phyloP scores from a whole-genome alignment of 1,284 basidiomycete species.

The Trametes pubescens region DNA sequence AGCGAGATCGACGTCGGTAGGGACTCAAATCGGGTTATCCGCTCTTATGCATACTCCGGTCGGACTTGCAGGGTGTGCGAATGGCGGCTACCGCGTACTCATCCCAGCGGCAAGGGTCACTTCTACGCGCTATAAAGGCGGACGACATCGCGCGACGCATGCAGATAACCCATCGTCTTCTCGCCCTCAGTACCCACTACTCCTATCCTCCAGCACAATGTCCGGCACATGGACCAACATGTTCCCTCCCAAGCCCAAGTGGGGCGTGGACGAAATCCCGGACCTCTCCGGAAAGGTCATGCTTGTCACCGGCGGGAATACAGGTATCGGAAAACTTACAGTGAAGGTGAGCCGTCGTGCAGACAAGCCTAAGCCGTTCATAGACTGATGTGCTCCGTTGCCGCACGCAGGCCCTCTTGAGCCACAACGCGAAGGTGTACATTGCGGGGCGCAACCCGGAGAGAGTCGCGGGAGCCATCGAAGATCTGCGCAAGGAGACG shows the following conservation, averaged over 20 bases:
- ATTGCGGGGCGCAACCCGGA: constrained; percentile 60
- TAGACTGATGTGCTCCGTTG: neutral
- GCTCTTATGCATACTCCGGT: too few species aligned
- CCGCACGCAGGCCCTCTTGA: constrained; percentile 52
- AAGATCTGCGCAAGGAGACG: constrained; percentile 53
- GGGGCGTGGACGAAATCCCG: constrained; percentile 55
- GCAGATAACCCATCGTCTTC: too few species aligned
- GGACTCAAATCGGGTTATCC: too few species aligned
- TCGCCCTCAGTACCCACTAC: too few species aligned
- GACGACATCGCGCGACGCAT: too few species aligned
- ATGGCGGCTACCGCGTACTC: too few species aligned
- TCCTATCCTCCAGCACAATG: neutral
- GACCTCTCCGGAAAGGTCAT: constrained; percentile 56
- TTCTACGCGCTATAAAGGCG: too few species aligned
- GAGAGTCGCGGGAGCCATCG: constrained; percentile 59
- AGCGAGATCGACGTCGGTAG: too few species aligned
- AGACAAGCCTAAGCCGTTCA: neutral
- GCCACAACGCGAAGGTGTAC: constrained; percentile 70
- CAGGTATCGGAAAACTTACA: constrained; percentile 35
- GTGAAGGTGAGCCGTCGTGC: constrained; percentile 26
- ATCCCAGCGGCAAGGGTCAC: too few species aligned
- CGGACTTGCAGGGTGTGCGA: too few species aligned
- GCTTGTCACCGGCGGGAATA: constrained; percentile 41
- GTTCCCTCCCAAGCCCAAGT: constrained; percentile 52
- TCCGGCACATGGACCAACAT: constrained; percentile 13